Evolutionary conservation across 2,329 filamentous ascomycete species (phyloP).

Genomic region (Exserohilum turcica): DNA sequence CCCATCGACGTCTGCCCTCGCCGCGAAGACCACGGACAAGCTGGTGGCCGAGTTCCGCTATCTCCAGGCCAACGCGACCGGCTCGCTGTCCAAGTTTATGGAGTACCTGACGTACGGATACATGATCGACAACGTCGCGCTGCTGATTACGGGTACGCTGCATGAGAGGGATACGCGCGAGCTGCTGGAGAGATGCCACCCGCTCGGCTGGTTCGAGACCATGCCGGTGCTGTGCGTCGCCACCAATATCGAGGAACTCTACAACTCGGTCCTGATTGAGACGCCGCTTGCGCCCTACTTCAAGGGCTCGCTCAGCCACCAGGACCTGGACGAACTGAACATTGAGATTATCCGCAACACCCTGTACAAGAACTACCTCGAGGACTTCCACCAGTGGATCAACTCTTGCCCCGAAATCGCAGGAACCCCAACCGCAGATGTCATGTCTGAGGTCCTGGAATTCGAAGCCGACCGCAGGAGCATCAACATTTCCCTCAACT

Average conservation of each 20-base stretch:
- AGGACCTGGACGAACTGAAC: constrained; percentile 97
- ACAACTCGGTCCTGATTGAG: constrained; percentile 97
- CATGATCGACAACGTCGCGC: constrained; percentile 99
- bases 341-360: constrained; percentile 99
- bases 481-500: constrained; percentile 99
- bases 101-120: constrained; percentile 98
- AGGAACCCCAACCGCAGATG: constrained; percentile 85
- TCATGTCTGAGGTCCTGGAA: constrained; percentile 94
- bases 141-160: constrained; percentile 95
- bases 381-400: constrained; percentile 95
- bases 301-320: constrained; percentile 93
- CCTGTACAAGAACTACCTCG: constrained; percentile 98
- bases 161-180: constrained; percentile 97
- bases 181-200: constrained; percentile 92
- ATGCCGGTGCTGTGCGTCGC: constrained; percentile 98
- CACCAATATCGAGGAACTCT: constrained; percentile 97
- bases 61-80: constrained; percentile 89
- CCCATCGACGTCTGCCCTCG: constrained; percentile 92
- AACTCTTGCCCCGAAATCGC: constrained; percentile 85
- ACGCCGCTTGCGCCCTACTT: constrained; percentile 96
- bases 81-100: constrained; percentile 91
- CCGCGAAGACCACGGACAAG: constrained; percentile 95
- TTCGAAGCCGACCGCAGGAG: constrained; percentile 96
- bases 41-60: constrained; percentile 97
- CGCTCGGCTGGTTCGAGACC: constrained; percentile 97